Base-by-base conservation (phyloP, 352 stramenopile genomes). In the Pythium scleroteichum region DNA sequence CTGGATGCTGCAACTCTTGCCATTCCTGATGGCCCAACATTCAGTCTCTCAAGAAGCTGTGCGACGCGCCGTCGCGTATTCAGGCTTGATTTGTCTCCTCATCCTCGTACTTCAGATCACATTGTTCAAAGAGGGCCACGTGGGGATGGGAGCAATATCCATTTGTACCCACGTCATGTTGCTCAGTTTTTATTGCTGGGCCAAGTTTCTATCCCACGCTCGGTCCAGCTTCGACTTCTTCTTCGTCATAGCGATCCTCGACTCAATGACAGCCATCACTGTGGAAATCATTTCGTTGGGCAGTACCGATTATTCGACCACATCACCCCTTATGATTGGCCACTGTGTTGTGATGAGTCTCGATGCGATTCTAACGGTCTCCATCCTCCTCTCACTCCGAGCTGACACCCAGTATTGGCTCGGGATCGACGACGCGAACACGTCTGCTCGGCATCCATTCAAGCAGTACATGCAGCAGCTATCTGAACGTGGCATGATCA, bases 391-490 rank as follows among this genome's bases (percentile, higher is more conserved):
- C 4, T 87, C 83, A 13, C 66, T 95, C 12, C 84, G 86, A 32
- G 86, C 81, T 6, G 86, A 95, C 55, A 95, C 86, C 1, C 71
- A 78, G 17, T 95, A 94, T 55, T 95, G 86, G 86, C 62, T 95
- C 16, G 86, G 82, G 8, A 90, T 92, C 19, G 83, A 90, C 32
- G 81, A 92, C n/a, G 72, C 66, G 4, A 71, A 72, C 44, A 72
- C 76, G 17, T 62, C 61, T 44, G 66, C 55, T 12, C 74, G 69
- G 1, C 88, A 82, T 35, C 76, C 83, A 14, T 88, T 92, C 72
- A 82, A 81, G 19, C 75, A 79, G 8, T 93, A 92, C 41, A 73
- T 92, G 66, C 81, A 75, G 12, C 70, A 92, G 27, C 66, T 95
- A 0, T 83, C 86, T 9, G 86, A 95, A 39, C 81, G 80, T 55